Conservation (phyloP, 2,329 filamentous ascomycete genomes). For the Aureobasidium mangrovei region DNA sequence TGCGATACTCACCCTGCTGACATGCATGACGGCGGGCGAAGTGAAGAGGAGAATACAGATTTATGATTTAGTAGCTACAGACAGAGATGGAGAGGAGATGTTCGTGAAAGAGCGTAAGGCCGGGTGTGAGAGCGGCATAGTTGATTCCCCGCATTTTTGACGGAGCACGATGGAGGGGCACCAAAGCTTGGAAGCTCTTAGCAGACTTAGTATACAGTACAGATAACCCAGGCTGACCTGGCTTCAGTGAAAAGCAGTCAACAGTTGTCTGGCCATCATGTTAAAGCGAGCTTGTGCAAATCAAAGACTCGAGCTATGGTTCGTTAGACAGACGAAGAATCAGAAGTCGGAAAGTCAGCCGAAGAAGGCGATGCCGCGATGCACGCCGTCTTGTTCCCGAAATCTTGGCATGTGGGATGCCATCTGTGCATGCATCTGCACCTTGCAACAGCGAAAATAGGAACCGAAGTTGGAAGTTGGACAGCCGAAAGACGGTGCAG, state of each 20-base stretch:
- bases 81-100: background rate
- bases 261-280: too few relatives aligned
- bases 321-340: too few relatives aligned
- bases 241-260: too few relatives aligned
- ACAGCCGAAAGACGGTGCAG: background rate
- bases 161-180: background rate
- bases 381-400: too few relatives aligned
- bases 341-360: too few relatives aligned
- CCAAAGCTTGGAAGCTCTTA: conserved; percentile 5
- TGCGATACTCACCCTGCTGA: conserved; percentile 24
- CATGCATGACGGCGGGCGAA: conserved; percentile 22
- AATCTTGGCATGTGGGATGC: too few relatives aligned
- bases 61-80: background rate
- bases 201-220: background rate
- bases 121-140: background rate
- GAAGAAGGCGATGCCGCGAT: too few relatives aligned
- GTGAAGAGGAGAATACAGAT: background rate
- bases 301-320: too few relatives aligned
- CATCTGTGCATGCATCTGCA: background rate
- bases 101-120: background rate
- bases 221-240: background rate
- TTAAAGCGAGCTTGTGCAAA: too few relatives aligned
- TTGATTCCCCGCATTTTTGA: background rate
- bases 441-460: background rate
- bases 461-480: background rate